Conservation (phyloP, 495 filamentous ascomycete species). For the Trichodelitschia bisporula region DNA sequence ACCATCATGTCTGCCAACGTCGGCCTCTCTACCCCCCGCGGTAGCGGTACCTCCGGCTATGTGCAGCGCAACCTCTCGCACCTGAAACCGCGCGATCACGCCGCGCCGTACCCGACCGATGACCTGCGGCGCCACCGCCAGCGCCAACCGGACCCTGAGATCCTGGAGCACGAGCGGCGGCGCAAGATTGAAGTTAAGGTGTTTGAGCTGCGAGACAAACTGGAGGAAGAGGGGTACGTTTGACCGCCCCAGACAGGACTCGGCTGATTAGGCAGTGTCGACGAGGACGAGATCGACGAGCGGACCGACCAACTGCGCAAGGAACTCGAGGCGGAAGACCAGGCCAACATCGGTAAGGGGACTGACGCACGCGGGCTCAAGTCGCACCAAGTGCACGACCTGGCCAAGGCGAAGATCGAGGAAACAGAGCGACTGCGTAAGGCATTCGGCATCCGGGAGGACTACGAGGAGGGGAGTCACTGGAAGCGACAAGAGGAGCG, state of each 20-base stretch:
- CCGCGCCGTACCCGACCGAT: conserved; percentile 32
- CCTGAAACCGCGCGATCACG: conserved; percentile 44
- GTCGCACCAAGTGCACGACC: conserved; percentile 83
- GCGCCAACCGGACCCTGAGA: conserved; percentile 71
- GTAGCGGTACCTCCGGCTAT: conserved; percentile 88
- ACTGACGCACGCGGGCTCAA: conserved; percentile 37
- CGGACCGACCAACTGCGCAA: conserved; percentile 37
- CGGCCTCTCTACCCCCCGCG: conserved; percentile 83
- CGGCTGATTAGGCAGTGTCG: no score
- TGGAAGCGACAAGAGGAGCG: conserved; percentile 52
- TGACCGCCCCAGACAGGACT: no score
- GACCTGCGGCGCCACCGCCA: conserved; percentile 33
- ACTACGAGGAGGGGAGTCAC: conserved; percentile 68
- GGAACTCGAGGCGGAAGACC: conserved; percentile 32
- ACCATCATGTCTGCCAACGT: conserved; percentile 85
- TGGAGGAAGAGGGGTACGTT: conserved; percentile 90
- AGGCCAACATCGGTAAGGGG: conserved; percentile 11
- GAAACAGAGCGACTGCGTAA: conserved; percentile 76
- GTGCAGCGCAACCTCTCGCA: conserved; percentile 87
- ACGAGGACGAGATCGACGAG: conserved; percentile 58
- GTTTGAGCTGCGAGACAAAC: conserved; percentile 62
- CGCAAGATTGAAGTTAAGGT: conserved; percentile 79
- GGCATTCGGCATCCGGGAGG: conserved; percentile 68
- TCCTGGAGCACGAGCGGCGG: conserved; percentile 78
- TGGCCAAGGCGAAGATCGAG: conserved; percentile 86